Evolutionary conservation across 176 grass and related monocot species (phyloP), one percentile per base, ranked within the genome.

Genomic region (Saccharum officinarum): DNA sequence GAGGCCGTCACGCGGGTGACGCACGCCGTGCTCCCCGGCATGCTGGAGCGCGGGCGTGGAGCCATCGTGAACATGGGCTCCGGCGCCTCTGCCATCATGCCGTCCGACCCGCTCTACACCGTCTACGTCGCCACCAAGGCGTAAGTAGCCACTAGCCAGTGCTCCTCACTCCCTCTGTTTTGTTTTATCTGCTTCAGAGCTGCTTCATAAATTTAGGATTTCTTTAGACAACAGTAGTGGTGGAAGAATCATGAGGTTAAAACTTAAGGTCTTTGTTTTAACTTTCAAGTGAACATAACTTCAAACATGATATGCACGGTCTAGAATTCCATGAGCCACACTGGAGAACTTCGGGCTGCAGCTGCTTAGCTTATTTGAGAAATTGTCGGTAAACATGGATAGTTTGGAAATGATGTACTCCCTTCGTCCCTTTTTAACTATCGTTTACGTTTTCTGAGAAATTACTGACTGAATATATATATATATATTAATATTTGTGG

Each of bases 31-130:
- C 68, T 97, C 34, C 90, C 88, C 0, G 69, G 72, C 14, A 92
- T 97, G 94, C 36, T 97, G 41, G 83, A 86, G 37, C 87, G 86
- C 82, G 79, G 92, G 11, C 78, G 70, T 17, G 92, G 94, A 42
- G 90, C 92, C 81, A 28, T 97, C 7, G 77, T 97, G 12, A 97
- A 87, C 88, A 94, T 97, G 30, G 94, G 94, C 7, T 97, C 92
- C 14, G 94, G 88, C 18, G 88, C 89, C 31, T 75, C 92, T 25
- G 59, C 85, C 50, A 80, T 92, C 50, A 68, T 97, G 41, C 94
- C 94, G 54, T 97, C 94, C 52, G 79, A 84, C 79, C 94, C 94
- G 45, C 94, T 97, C 73, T 92, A 87, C 74, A 37, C 87, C 62
- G 70, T 90, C 86, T 97, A 97, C 82, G 92, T 86, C 23, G 92